Evolutionary conservation across 805 yeast species (phyloP), one percentile per base, ranked within the genome.

Genomic region (Wickerhamomyces sydowiorum): DNA sequence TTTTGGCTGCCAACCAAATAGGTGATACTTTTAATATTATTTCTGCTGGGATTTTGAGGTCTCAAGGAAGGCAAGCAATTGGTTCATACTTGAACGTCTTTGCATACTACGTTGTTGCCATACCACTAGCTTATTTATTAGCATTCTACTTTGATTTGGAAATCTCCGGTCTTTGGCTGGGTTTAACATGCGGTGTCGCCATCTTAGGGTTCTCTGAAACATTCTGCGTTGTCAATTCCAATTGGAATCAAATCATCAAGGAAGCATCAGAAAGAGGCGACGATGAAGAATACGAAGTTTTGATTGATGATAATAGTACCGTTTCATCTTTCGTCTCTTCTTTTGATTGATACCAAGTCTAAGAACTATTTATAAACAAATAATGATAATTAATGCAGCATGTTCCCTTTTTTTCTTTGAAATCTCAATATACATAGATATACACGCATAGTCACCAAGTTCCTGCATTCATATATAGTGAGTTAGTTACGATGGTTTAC

Each of bases 111-210:
- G 69, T 73, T 3, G 63, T 83, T 47, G 90, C 87, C 1, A 66
- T 85, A 32, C 95, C 95, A 0, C 49, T 80, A 29, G 84, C 87
- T 0, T 64, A 79, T 24, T 51, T 73, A 15, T 63, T 85, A n/a
- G 78, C 86, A 13, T 76, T 76, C 51, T 54, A 60, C 8, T 61
- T 63, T 14, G 68, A 69, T 19, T 54, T 74, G 48, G 69, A 73
- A 35, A 61, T 86, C 19, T 58, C 65, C 9, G 95, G 95, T 0
- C 61, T 86, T 38, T 86, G 95, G 95, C 46, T 77, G 2, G 91
- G 91, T 1, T 67, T 80, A 47, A 89, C 84, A 8, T 55, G 73
- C 36, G 95, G 89, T 1, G 69, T 82, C 65, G 45, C 76, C 6
- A 41, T 76, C 22, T 73, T 82, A 38, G 84, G 78, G 0, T 36